Conservation (phyloP, 495 filamentous ascomycete genomes). For the Pseudomonodictys pantanalensis region DNA sequence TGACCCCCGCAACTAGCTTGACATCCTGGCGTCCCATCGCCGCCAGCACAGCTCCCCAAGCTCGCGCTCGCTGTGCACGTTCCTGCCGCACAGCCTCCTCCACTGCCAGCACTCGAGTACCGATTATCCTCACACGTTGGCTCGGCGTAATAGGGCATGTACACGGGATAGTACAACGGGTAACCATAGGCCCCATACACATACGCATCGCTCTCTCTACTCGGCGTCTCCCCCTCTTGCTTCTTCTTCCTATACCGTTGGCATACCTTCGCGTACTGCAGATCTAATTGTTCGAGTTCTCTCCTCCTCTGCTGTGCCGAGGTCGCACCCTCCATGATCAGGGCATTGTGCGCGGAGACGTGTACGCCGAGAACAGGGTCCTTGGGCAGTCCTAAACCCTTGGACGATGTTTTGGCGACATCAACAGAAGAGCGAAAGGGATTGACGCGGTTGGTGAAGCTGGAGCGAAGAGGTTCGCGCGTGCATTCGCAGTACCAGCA, state of each 20-base stretch:
- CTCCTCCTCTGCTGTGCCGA: constrained; percentile 10
- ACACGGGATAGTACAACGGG: constrained; percentile 51
- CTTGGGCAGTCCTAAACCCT: constrained; percentile 49
- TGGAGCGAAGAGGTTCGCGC: constrained; percentile 58
- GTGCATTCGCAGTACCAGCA: constrained; percentile 91
- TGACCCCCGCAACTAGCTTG: constrained; percentile 35
- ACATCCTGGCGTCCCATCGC: constrained; percentile 34
- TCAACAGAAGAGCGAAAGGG: constrained; percentile 38
- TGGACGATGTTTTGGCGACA: constrained; percentile 44
- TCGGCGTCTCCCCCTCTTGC: constrained; percentile 53
- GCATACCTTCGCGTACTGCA: constrained; percentile 59
- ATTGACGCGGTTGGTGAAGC: constrained; percentile 38
- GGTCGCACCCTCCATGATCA: constrained; percentile 15
- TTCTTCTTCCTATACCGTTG: constrained; percentile 56
- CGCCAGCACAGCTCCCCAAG: constrained; percentile 52
- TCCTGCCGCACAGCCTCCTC: constrained; percentile 45
- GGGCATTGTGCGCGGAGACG: constrained; percentile 68
- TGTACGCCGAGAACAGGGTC: constrained; percentile 58
- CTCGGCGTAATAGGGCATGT: constrained; percentile 55
- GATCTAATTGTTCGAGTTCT: constrained; percentile 49
- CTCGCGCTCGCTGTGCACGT: constrained; percentile 56
- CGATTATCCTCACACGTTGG: constrained; percentile 28
- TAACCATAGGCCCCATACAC: constrained; percentile 52
- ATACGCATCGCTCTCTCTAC: constrained; percentile 52
- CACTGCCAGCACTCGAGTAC: constrained; percentile 34